Conservation (phyloP, 306 rosid genomes). For the Hippophae tibetana region DNA sequence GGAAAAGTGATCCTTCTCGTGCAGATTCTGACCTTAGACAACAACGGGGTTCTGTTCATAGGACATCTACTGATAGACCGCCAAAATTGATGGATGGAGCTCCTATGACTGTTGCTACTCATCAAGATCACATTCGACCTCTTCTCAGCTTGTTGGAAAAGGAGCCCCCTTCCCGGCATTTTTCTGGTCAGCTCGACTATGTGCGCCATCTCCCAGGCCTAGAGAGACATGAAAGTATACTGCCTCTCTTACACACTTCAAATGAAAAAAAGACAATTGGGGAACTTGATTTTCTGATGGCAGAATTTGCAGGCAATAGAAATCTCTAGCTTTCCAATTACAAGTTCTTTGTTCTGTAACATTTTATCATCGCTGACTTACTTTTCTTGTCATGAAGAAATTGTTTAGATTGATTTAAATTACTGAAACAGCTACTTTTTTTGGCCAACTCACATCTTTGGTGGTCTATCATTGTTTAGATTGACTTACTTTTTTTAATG, state of each 20-base stretch:
- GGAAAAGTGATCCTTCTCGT: conserved; percentile 63
- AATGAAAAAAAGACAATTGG: conserved; percentile 83
- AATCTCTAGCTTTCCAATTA: conserved; percentile 9
- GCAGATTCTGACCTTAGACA: conserved; percentile 56
- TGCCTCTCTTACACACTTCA: conserved; percentile 84
- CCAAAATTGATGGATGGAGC: conserved; percentile 59
- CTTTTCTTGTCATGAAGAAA: background rate
- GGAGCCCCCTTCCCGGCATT: conserved; percentile 90
- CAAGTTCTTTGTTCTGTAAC: background rate
- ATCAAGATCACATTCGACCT: conserved; percentile 90
- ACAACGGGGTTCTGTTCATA: conserved; percentile 50
- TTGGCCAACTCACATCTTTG: background rate
- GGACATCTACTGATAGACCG: conserved; percentile 65
- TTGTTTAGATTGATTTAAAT: background rate
- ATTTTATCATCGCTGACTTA: too few species aligned
- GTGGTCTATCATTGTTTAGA: too few species aligned
- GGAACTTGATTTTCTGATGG: conserved; percentile 90
- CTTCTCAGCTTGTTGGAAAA: conserved; percentile 96
- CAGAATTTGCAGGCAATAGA: conserved; percentile 83
- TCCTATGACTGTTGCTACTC: conserved; percentile 36
- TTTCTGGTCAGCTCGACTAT: conserved; percentile 95
- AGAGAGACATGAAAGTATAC: conserved; percentile 94
- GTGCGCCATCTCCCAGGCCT: conserved; percentile 78
- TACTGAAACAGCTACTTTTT: background rate
- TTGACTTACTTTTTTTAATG: too few species aligned